Evolutionary conservation across 768 basidiomycete species (phyloP).

Genomic region (Amylocystis lapponica): DNA sequence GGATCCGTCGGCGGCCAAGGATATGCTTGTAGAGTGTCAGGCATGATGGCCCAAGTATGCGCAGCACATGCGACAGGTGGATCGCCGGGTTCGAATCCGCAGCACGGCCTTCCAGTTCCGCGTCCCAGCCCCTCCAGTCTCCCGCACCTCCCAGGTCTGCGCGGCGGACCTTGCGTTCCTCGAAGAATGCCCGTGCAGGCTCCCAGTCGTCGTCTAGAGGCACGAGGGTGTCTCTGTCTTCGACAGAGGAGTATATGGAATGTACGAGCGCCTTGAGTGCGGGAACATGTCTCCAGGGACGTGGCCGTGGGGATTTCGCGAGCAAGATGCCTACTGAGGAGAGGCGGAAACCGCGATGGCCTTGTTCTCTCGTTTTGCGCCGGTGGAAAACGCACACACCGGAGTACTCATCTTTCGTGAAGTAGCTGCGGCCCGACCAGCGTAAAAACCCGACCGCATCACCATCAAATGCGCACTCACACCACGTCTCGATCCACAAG

Average conservation of each 20-base stretch:
- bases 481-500: conserved; percentile 74
- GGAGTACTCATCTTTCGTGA: conserved; percentile 60
- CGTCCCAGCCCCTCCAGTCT: conserved; percentile 64
- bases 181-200: conserved; percentile 57
- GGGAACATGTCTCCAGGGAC: conserved; percentile 71
- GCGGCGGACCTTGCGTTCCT: conserved; percentile 47
- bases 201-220: conserved; percentile 57
- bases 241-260: conserved; percentile 46
- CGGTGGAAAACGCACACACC: conserved; percentile 75
- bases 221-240: conserved; percentile 41
- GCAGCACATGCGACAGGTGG: conserved; percentile 70
- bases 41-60: conserved; percentile 72
- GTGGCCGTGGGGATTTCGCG: conserved; percentile 54
- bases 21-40: conserved; percentile 78
- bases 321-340: conserved; percentile 74
- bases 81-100: conserved; percentile 46
- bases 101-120: conserved; percentile 51
- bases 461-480: conserved; percentile 37
- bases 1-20: conserved; percentile 64
- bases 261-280: conserved; percentile 57
- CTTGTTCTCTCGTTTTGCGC: conserved; percentile 59
- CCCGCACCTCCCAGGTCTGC: conserved; percentile 51
- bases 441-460: not conserved
- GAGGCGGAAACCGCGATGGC: conserved; percentile 75
- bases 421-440: conserved; percentile 44